phyloP scores from a whole-genome alignment of 2,329 filamentous ascomycete species.

The Trichoderma oligosporum region DNA sequence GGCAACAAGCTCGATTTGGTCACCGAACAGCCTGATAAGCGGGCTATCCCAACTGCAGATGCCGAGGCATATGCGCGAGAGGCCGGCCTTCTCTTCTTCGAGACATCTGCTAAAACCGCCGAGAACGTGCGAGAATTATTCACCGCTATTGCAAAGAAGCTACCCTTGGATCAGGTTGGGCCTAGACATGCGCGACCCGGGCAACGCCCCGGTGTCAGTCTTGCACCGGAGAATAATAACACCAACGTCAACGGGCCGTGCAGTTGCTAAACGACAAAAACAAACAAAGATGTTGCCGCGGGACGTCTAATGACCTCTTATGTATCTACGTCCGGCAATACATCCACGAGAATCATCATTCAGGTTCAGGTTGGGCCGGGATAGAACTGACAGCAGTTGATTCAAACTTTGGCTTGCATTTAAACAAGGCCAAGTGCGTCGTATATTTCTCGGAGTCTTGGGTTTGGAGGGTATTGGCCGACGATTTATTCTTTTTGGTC shows the following conservation, averaged over 20 bases:
- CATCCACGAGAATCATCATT: constrained; percentile 24
- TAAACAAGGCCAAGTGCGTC: constrained; percentile 29
- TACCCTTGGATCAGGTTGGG: constrained; percentile 94
- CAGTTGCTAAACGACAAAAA: constrained; percentile 46
- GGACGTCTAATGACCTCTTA: constrained; percentile 19
- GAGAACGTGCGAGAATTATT: constrained; percentile 96
- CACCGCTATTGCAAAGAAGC: constrained; percentile 95
- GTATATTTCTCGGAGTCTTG: constrained; percentile 42
- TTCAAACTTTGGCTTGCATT: constrained; percentile 25
- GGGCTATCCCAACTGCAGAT: constrained; percentile 82
- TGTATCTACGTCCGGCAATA: constrained; percentile 23
- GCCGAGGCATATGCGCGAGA: constrained; percentile 94
- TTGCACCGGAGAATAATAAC: constrained; percentile 54
- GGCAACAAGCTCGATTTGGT: constrained; percentile 98
- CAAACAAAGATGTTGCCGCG: constrained; percentile 3
- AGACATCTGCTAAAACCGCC: constrained; percentile 95
- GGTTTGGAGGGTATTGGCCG: constrained; percentile 38
- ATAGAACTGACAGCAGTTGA: constrained; percentile 30
- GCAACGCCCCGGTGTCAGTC: constrained; percentile 56
- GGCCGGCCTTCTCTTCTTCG: constrained; percentile 93
- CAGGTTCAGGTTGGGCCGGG: constrained; percentile 26
- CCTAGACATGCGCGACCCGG: constrained; percentile 74
- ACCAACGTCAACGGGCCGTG: constrained; percentile 55
- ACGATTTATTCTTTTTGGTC: constrained; percentile 35
- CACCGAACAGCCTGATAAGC: constrained; percentile 90